Evolutionary conservation across 2,329 filamentous ascomycete species (phyloP), one percentile per base, ranked within the genome.

Genomic region (Sporothrix brunneoviolacea): DNA sequence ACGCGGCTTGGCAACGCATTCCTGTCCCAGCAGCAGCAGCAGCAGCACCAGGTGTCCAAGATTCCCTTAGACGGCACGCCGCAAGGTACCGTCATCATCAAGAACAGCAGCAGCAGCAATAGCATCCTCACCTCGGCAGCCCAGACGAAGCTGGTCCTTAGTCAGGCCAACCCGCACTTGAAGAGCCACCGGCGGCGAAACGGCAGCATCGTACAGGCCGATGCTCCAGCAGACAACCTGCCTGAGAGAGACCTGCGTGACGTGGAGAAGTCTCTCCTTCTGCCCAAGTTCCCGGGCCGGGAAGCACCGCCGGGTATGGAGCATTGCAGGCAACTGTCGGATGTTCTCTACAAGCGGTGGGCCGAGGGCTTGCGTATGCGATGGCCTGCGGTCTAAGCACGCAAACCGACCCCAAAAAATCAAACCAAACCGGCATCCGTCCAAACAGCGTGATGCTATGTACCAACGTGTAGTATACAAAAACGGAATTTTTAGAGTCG

Each of bases 271-370:
- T 63, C 70, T 21, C 65, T 68, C 2, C 57, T 79, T 9, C 73
- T 77, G 58, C 67, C 72, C 15, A 78, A 73, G 58, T 80, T 77
- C 48, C 79, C 78, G 2, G 77, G 77, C 2, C 73, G 75, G 35
- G 70, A 76, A 47, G 62, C 76, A 2, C 68, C 69, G 41, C 77
- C 82, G 1, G 91, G 90, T 2, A 91, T 96, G 88, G 91, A 96
- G 67, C 91, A 96, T 68, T 87, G 86, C 57, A 88, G 89, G 62
- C 82, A 95, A 64, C 75, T 97, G 33, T 88, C 88, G 1, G 90
- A 96, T 65, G 88, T 95, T 18, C 77, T 98, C 18, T 97, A 96
- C 68, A 82, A 84, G 15, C 80, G 91, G 38, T 98, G 93, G 93
- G 82, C 84, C 3, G 88, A 94, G 52, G 90, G 89, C 2, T 71